Evolutionary conservation across 371 early-diverging fungal species (phyloP).

Genomic region (Mortierella sp.): DNA sequence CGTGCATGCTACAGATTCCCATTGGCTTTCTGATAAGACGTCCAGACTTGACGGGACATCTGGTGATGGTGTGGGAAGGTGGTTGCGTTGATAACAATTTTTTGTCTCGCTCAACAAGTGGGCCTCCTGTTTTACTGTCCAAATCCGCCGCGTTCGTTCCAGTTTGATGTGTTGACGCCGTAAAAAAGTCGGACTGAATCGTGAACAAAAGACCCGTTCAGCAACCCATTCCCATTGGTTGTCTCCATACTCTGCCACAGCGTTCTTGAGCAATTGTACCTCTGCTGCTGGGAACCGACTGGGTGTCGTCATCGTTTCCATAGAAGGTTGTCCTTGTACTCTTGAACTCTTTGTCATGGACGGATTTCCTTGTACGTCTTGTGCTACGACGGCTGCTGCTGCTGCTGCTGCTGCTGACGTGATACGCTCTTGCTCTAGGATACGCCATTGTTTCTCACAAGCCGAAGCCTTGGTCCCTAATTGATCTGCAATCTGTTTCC

Average conservation of each 20-base stretch:
- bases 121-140: slow-evolving; percentile 17
- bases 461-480: slow-evolving; percentile 25
- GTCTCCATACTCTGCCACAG: slow-evolving; percentile 18
- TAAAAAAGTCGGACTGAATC: slow-evolving; percentile 7
- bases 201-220: slow-evolving; percentile 4
- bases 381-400: not conserved
- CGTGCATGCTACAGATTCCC: slow-evolving; percentile 15
- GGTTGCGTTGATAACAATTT: not conserved
- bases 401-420: not conserved
- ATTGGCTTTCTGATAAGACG: slow-evolving; percentile 1
- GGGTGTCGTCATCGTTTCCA: not conserved
- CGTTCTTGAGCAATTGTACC: slow-evolving; percentile 6
- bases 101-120: not conserved
- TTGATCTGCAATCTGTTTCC: slow-evolving; percentile 20
- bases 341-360: not conserved
- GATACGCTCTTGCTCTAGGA: slow-evolving; percentile 5
- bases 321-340: not conserved
- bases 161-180: slow-evolving; percentile 16
- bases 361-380: not conserved
- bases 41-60: not conserved
- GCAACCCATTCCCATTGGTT: slow-evolving; percentile 32
- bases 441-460: slow-evolving; percentile 31
- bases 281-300: slow-evolving; percentile 7
- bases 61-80: not conserved
- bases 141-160: slow-evolving; percentile 15